Conservation (phyloP, 768 basidiomycete species). For the Dioszegia aurantiaca region DNA sequence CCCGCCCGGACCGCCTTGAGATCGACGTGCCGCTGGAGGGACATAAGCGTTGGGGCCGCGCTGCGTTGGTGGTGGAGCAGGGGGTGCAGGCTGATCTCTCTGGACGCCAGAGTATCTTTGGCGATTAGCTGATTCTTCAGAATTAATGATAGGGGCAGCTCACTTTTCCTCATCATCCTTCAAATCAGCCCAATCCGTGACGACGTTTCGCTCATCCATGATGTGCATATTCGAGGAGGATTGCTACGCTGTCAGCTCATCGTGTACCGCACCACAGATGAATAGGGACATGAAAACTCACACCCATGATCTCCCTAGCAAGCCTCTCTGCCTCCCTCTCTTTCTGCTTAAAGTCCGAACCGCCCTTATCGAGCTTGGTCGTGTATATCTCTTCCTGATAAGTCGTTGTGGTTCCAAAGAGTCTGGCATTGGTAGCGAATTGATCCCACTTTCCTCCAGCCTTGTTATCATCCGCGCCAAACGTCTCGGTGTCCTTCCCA, state of each 20-base stretch:
- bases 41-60: constrained; percentile 83
- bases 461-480: constrained; percentile 25
- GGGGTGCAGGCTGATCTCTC: neutral
- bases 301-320: constrained; percentile 86
- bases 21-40: constrained; percentile 80
- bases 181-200: constrained; percentile 59
- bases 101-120: constrained; percentile 24
- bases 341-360: constrained; percentile 79
- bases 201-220: constrained; percentile 74
- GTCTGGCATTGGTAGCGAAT: constrained; percentile 54
- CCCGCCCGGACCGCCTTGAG: constrained; percentile 17
- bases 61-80: neutral
- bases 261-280: neutral
- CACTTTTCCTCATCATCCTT: constrained; percentile 97
- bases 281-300: constrained; percentile 57
- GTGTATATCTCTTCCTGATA: constrained; percentile 95
- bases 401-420: constrained; percentile 85
- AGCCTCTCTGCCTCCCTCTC: constrained; percentile 82
- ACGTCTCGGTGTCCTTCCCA: constrained; percentile 39
- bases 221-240: constrained; percentile 72
- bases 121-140: constrained; percentile 33
- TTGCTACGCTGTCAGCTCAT: constrained; percentile 17
- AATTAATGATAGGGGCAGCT: constrained; percentile 40
- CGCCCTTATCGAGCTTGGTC: constrained; percentile 80
- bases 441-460: constrained; percentile 45